These are phyloP conservation scores for Russula emetica DNA, from an alignment of 768 basidiomycete species.

Conservation along the genomic window DNA sequence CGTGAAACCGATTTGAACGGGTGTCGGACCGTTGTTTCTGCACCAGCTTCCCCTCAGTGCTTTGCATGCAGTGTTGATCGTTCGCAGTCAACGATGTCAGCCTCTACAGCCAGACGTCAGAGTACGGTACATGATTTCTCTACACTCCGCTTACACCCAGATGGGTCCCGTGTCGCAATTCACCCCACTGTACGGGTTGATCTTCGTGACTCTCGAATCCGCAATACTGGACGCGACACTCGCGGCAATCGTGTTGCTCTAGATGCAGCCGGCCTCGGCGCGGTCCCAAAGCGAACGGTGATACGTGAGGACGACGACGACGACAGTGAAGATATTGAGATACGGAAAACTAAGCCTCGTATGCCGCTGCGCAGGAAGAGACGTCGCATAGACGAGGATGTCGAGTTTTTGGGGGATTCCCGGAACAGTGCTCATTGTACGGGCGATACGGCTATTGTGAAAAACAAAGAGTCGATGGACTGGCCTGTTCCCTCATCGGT, in stretches of 20 bases:
- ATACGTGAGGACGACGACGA: slow-evolving; percentile 27
- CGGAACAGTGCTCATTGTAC: not conserved
- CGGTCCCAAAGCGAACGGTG: slow-evolving; percentile 37
- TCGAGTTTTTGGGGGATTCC: slow-evolving; percentile 18
- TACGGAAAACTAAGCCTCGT: slow-evolving; percentile 18
- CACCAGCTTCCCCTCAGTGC: no score
- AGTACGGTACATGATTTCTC: slow-evolving; percentile 64
- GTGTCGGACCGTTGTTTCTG: no score
- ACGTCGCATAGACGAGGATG: slow-evolving; percentile 14
- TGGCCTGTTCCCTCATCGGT: slow-evolving; percentile 49
- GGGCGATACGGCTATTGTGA: not conserved
- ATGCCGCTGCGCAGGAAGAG: slow-evolving; percentile 6
- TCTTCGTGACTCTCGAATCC: slow-evolving; percentile 35
- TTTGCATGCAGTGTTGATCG: no score
- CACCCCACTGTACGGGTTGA: slow-evolving; percentile 34
- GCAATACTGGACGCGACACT: slow-evolving; percentile 40
- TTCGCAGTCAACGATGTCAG: not conserved
- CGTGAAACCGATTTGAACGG: no score
- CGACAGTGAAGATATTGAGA: slow-evolving; percentile 18
- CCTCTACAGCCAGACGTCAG: slow-evolving; percentile 30
- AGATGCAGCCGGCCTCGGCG: slow-evolving; percentile 55
- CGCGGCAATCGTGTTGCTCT: slow-evolving; percentile 63
- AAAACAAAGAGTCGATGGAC: not conserved
- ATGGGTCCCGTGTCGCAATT: slow-evolving; percentile 55
- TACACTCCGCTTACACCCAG: slow-evolving; percentile 58